A percentile compares a stretch with the other conserved stretches of the same genome.
Evolutionary conservation across 352 stramenopile genomes (phyloP).

Genomic region (Phytophthora constricta): DNA sequence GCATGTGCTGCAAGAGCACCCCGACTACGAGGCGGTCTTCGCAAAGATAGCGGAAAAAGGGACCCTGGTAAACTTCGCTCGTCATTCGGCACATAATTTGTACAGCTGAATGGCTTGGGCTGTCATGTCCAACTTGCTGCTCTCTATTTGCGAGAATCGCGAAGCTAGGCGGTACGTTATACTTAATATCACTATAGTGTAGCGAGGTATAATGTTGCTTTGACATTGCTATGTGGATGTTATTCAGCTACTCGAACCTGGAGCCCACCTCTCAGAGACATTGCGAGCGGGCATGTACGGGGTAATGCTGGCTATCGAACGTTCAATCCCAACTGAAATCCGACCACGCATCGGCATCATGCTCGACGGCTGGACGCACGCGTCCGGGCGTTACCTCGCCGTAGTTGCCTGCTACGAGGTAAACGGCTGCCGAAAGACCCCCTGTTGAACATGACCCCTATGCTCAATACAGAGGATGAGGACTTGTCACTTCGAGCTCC

Average conservation of each 20-base stretch:
- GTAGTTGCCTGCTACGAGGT: constrained; percentile 11
- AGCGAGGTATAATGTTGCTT: background rate
- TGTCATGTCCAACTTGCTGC: no score
- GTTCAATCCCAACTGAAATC: background rate
- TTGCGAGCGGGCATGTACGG: background rate
- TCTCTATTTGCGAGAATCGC: constrained; percentile 19
- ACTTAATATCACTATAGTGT: no score
- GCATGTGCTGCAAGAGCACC: constrained; percentile 13
- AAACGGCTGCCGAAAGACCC: background rate
- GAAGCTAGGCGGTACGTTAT: no score
- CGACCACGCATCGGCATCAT: constrained; percentile 3
- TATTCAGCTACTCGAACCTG: background rate
- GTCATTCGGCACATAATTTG: constrained; percentile 7
- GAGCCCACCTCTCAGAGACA: background rate
- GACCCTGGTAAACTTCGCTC: background rate
- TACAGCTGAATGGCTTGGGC: constrained; percentile 12
- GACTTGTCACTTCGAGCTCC: background rate
- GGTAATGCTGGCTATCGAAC: background rate
- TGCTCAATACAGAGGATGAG: background rate
- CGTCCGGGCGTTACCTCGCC: constrained; percentile 7
- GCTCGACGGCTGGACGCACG: constrained; percentile 13
- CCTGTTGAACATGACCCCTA: background rate
- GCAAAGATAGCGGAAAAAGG: background rate
- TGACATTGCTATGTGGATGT: no score
- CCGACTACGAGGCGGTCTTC: background rate